phyloP scores from a whole-genome alignment of 345 rosid species.

The Ceriops zippeliana region DNA sequence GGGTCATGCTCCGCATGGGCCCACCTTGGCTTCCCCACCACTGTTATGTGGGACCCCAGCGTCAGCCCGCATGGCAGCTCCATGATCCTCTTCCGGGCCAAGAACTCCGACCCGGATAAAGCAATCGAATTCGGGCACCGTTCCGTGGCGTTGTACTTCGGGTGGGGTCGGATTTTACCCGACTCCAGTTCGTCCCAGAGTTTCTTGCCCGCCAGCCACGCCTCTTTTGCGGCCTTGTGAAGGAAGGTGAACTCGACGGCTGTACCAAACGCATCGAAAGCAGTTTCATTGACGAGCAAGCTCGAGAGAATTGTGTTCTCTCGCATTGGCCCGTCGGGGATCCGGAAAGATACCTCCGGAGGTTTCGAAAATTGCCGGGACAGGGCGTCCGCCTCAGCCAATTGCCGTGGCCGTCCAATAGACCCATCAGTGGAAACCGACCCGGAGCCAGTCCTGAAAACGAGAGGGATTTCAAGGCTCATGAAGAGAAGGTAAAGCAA shows the following conservation, averaged over 20 bases:
- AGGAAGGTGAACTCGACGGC: slow-evolving; percentile 37
- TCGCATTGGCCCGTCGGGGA: slow-evolving; percentile 19
- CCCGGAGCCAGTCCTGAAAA: slow-evolving; percentile 33
- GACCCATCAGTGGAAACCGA: slow-evolving; percentile 24
- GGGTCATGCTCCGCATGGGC: slow-evolving; percentile 61
- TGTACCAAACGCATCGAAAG: slow-evolving; percentile 11
- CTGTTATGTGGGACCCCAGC: slow-evolving; percentile 74
- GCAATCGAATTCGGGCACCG: slow-evolving; percentile 64
- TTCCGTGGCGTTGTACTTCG: slow-evolving; percentile 17
- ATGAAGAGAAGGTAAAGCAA: slow-evolving; percentile 43
- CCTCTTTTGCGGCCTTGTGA: slow-evolving; percentile 62
- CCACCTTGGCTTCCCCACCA: slow-evolving; percentile 69
- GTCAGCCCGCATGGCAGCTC: slow-evolving; percentile 85
- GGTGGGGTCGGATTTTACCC: slow-evolving; percentile 39
- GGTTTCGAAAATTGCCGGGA: not conserved
- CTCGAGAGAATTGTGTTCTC: slow-evolving; percentile 12
- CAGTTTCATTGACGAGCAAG: slow-evolving; percentile 21
- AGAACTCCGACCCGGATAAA: slow-evolving; percentile 58
- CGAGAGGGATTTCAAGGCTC: slow-evolving; percentile 45
- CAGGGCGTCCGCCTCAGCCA: not conserved
- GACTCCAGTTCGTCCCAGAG: slow-evolving; percentile 67
- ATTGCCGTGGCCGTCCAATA: slow-evolving; percentile 3
- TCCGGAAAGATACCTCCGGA: not conserved
- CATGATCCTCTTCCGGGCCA: slow-evolving; percentile 36
- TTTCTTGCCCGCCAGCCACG: slow-evolving; percentile 67